Percentiles rank a stretch among this genome's conserved stretches.
Conservation (phyloP, 129 eudicot species). For the Escallonia rubra region DNA sequence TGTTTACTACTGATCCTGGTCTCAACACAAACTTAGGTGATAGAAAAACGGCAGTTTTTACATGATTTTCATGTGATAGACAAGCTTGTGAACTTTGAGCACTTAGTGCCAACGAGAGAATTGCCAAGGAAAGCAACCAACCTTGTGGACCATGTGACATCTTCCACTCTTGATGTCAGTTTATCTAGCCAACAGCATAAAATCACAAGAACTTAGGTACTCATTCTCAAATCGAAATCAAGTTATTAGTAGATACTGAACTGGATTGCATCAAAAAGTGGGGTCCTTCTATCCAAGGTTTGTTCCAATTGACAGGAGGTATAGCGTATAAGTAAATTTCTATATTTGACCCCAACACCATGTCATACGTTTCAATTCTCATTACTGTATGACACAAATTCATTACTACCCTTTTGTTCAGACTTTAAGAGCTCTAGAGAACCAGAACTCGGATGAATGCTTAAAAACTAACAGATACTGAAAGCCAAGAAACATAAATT, state of each 20-base stretch:
- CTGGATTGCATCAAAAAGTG: too few species aligned
- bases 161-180: not conserved
- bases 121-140: not conserved
- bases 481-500: too few species aligned
- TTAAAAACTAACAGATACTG: too few species aligned
- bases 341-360: too few species aligned
- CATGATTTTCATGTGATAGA: constrained; percentile 22
- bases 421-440: too few species aligned
- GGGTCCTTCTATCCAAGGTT: too few species aligned
- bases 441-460: too few species aligned
- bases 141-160: constrained; percentile 22
- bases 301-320: too few species aligned
- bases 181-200: not conserved
- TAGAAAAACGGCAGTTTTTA: constrained; percentile 41
- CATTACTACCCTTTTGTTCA: too few species aligned
- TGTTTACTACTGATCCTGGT: constrained; percentile 61
- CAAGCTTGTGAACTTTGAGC: constrained; percentile 21
- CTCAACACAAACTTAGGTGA: constrained; percentile 47
- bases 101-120: constrained; percentile 10
- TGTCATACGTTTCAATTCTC: too few species aligned
- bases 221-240: not conserved
- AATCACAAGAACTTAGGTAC: not conserved
- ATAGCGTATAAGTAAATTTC: too few species aligned
- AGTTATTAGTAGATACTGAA: not conserved
- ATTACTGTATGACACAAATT: too few species aligned